Conservation (phyloP, 371 early-diverging fungal species). For the Rhizomucor pusillus region DNA sequence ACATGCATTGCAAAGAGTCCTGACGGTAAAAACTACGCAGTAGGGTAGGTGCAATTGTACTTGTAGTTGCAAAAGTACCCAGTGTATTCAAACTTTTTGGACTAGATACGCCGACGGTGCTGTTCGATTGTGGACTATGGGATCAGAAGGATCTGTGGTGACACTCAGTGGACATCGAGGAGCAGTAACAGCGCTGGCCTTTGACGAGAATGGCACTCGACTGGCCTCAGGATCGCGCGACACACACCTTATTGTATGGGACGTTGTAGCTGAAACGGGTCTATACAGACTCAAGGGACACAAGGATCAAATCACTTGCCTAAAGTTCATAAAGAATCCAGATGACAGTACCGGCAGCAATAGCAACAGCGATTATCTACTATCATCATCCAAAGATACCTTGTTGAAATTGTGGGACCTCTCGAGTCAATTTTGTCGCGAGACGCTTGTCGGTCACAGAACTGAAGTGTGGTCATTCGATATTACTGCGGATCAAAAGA, state of each 20-base stretch:
- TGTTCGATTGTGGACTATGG: slow-evolving; percentile 74
- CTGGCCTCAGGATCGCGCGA: slow-evolving; percentile 91
- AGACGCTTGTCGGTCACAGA: slow-evolving; percentile 90
- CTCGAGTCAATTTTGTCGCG: slow-evolving; percentile 88
- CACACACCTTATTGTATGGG: slow-evolving; percentile 95
- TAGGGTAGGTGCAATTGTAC: slow-evolving; percentile 69
- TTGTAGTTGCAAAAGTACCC: too few relatives aligned
- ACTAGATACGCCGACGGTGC: slow-evolving; percentile 78
- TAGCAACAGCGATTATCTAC: slow-evolving; percentile 60
- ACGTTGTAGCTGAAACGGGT: slow-evolving; percentile 88
- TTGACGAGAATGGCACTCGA: slow-evolving; percentile 73
- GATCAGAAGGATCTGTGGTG: slow-evolving; percentile 46
- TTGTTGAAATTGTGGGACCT: slow-evolving; percentile 96
- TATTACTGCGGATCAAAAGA: slow-evolving; percentile 52
- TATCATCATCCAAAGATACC: slow-evolving; percentile 92
- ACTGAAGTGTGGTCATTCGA: slow-evolving; percentile 91
- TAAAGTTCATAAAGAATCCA: slow-evolving; percentile 46
- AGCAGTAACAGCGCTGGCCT: slow-evolving; percentile 81
- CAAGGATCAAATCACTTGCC: slow-evolving; percentile 86
- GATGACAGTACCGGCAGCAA: slow-evolving; percentile 25
- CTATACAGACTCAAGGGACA: slow-evolving; percentile 90
- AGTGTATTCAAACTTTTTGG: too few relatives aligned
- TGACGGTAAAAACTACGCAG: slow-evolving; percentile 70
- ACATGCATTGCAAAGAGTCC: slow-evolving; percentile 70
- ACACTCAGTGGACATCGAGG: slow-evolving; percentile 91